Conservation (phyloP, 495 filamentous ascomycete species). For the Podospora pseudocomata region DNA sequence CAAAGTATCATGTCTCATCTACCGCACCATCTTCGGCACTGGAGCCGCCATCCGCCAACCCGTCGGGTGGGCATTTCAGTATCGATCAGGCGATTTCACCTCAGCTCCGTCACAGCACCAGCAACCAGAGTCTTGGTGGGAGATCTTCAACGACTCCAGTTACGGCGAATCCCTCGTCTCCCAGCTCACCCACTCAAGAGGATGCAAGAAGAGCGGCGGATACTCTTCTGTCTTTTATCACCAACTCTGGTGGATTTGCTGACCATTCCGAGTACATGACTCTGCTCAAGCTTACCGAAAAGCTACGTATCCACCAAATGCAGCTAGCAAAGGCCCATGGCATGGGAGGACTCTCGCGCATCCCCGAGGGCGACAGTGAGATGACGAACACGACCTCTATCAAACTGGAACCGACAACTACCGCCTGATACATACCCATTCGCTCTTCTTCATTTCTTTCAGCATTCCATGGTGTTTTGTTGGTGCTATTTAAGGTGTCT, state of each 20-base stretch:
- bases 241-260: constrained; percentile 58
- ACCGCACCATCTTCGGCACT: constrained; percentile 59
- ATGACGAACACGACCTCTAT: constrained; percentile 33
- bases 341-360: constrained; percentile 65
- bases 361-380: constrained; percentile 59
- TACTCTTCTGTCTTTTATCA: constrained; percentile 79
- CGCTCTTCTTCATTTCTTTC: not conserved
- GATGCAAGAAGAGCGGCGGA: constrained; percentile 85
- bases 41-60: constrained; percentile 66
- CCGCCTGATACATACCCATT: constrained; percentile 10
- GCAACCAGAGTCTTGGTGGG: constrained; percentile 48
- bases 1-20: constrained; percentile 58
- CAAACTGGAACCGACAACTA: constrained; percentile 26
- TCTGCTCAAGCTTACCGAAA: constrained; percentile 82
- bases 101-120: constrained; percentile 53
- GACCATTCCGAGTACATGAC: constrained; percentile 80
- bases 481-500: not conserved
- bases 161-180: constrained; percentile 43
- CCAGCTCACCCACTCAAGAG: constrained; percentile 76
- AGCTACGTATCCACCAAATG: constrained; percentile 65
- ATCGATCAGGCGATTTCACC: constrained; percentile 53
- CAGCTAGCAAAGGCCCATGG: constrained; percentile 49
- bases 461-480: not conserved
- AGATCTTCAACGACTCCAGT: constrained; percentile 43
- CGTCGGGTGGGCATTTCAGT: constrained; percentile 43